Percentiles rank a stretch among this genome's conserved stretches.
Evolutionary conservation across 768 basidiomycete species (phyloP).

Genomic region (Lactarius hatsudake): DNA sequence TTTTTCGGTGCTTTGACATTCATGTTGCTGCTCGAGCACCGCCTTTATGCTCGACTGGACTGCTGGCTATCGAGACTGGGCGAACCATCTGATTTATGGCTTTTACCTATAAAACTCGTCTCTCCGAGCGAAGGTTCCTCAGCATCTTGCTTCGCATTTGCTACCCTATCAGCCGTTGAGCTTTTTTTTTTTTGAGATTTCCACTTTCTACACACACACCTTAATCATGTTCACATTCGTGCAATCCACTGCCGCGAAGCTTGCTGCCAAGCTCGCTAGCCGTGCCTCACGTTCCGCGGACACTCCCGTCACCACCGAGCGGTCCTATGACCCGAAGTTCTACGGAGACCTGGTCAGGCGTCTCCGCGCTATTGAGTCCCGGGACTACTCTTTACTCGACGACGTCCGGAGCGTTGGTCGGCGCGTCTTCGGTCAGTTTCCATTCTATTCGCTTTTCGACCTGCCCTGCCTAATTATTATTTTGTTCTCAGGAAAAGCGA

Average conservation of each 20-base stretch:
- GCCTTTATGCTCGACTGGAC: neutral
- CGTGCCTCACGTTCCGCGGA: neutral
- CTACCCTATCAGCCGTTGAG: neutral
- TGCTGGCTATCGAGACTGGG: neutral
- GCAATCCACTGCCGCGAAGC: conserved; percentile 5
- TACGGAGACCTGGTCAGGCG: neutral
- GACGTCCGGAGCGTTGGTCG: neutral
- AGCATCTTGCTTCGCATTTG: neutral
- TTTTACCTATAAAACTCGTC: neutral
- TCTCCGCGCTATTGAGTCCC: neutral
- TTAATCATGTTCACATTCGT: conserved; percentile 15
- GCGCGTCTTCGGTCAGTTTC: neutral
- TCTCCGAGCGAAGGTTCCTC: neutral
- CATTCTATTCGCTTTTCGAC: neutral
- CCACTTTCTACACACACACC: neutral
- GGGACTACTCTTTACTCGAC: neutral
- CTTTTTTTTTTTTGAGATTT: neutral
- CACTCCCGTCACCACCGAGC: neutral
- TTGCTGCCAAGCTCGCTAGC: conserved; percentile 3
- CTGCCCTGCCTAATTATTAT: too few species aligned
- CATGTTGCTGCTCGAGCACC: too few species aligned
- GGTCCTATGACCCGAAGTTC: neutral
- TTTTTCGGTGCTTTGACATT: neutral
- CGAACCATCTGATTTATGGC: neutral
- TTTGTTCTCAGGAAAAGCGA: neutral